A percentile compares a stretch with the other conserved stretches of the same genome.
Conservation (phyloP, 106 monocot genomes). For the Posidonia australis region DNA sequence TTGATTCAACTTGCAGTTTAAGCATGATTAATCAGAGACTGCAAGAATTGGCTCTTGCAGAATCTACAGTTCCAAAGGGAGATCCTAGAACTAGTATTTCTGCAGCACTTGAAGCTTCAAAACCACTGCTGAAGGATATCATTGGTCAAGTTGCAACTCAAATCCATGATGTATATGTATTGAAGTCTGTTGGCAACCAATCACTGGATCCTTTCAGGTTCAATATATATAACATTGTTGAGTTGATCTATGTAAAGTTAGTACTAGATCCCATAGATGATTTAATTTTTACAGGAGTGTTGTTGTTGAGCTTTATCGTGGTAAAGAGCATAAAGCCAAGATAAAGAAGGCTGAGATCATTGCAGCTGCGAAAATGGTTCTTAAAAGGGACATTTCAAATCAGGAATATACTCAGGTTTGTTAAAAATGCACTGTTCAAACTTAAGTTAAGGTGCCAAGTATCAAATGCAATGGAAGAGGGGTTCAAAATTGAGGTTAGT, state of each 20-base stretch:
- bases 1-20: constrained; percentile 29
- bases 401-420: constrained; percentile 56
- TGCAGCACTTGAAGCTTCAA: constrained; percentile 35
- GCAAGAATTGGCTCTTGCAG: constrained; percentile 32
- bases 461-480: neutral
- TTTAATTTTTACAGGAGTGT: constrained; percentile 32
- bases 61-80: constrained; percentile 32
- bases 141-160: constrained; percentile 38
- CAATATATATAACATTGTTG: neutral
- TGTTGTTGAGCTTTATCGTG: constrained; percentile 41
- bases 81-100: constrained; percentile 26
- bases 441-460: neutral
- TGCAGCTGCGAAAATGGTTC: constrained; percentile 15
- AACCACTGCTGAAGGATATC: constrained; percentile 29
- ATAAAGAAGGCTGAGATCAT: constrained; percentile 48
- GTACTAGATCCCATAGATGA: neutral
- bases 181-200: constrained; percentile 28
- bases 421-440: neutral
- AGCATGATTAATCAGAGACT: constrained; percentile 32
- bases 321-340: constrained; percentile 31
- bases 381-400: constrained; percentile 43
- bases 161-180: constrained; percentile 58
- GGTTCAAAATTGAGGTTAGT: neutral
- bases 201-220: constrained; percentile 53
- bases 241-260: neutral